Evolutionary conservation across 1,284 basidiomycete genomes (phyloP).

Genomic region (Ganoderma leucocontextum): DNA sequence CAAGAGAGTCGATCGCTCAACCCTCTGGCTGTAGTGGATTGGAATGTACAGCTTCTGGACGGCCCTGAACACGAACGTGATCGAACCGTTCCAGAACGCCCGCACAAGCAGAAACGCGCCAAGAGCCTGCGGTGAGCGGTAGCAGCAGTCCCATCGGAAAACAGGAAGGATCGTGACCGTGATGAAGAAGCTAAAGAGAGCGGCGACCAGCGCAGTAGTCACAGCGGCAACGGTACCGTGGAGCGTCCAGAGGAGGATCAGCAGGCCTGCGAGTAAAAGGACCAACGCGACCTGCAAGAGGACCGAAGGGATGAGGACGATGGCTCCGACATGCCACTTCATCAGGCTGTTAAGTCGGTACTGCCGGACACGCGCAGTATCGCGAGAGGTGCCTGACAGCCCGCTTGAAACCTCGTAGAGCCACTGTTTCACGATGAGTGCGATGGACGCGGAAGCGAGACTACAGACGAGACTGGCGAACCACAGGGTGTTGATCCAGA

Average conservation of each 20-base stretch:
- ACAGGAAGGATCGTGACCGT: slow-evolving; percentile 35
- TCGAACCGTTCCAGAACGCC: too few relatives aligned
- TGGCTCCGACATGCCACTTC: slow-evolving; percentile 25
- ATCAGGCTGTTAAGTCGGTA: slow-evolving; percentile 25
- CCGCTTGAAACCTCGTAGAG: slow-evolving; percentile 21
- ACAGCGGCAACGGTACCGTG: slow-evolving; percentile 21
- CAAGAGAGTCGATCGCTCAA: too few relatives aligned
- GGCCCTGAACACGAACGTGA: too few relatives aligned
- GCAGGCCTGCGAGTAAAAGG: slow-evolving; percentile 31
- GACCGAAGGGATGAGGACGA: slow-evolving; percentile 23
- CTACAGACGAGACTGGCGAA: too few relatives aligned
- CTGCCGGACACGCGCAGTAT: slow-evolving; percentile 24
- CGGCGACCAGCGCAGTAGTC: slow-evolving; percentile 28
- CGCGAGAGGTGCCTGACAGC: slow-evolving; percentile 16
- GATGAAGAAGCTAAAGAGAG: slow-evolving; percentile 28
- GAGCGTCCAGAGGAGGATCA: slow-evolving; percentile 27
- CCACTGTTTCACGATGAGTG: slow-evolving; percentile 35
- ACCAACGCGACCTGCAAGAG: slow-evolving; percentile 27
- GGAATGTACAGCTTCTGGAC: too few relatives aligned
- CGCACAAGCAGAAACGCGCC: background rate
- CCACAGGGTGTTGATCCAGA: too few relatives aligned
- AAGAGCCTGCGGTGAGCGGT: slow-evolving; percentile 33
- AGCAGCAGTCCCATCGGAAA: slow-evolving; percentile 35
- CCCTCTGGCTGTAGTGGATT: too few relatives aligned
- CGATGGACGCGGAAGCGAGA: slow-evolving; percentile 27